Evolutionary conservation across 805 yeast genomes (phyloP).

Genomic region (Schwanniomyces polymorphus): DNA sequence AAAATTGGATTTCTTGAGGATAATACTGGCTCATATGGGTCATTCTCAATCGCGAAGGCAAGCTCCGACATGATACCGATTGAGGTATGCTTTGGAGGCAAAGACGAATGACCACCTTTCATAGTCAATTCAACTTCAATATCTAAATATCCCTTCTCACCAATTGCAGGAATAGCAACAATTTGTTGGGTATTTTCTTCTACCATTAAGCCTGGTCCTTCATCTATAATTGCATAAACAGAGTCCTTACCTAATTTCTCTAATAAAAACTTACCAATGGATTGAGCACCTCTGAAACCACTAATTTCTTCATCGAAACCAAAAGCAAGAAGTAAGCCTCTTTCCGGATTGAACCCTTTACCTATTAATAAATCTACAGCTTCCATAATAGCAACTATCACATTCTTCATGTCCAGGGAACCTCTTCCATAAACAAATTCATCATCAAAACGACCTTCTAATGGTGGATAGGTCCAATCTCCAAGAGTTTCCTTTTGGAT

Average conservation of each 20-base stretch:
- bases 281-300: conserved; percentile 63
- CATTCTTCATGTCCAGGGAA: conserved; percentile 70
- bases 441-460: conserved; percentile 60
- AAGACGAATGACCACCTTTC: conserved; percentile 78
- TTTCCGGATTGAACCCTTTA: conserved; percentile 54
- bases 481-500: conserved; percentile 55
- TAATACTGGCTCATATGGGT: conserved; percentile 51
- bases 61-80: conserved; percentile 72
- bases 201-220: conserved; percentile 57
- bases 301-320: conserved; percentile 82
- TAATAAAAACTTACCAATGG: conserved; percentile 46
- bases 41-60: conserved; percentile 54
- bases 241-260: conserved; percentile 61
- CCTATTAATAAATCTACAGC: conserved; percentile 57
- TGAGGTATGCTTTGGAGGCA: conserved; percentile 80
- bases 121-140: conserved; percentile 49
- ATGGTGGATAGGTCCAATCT: conserved; percentile 71
- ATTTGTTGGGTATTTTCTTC: conserved; percentile 47
- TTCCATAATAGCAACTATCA: conserved; percentile 65
- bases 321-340: conserved; percentile 62
- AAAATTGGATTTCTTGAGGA: conserved; percentile 59
- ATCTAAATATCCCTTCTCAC: conserved; percentile 54
- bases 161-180: conserved; percentile 50
- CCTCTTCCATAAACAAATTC: conserved; percentile 76
- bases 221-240: conserved; percentile 66